Percentiles rank a stretch among this genome's conserved stretches.
Conservation (phyloP, 192 early-diverging fungal species). For the Podila minutissima region DNA sequence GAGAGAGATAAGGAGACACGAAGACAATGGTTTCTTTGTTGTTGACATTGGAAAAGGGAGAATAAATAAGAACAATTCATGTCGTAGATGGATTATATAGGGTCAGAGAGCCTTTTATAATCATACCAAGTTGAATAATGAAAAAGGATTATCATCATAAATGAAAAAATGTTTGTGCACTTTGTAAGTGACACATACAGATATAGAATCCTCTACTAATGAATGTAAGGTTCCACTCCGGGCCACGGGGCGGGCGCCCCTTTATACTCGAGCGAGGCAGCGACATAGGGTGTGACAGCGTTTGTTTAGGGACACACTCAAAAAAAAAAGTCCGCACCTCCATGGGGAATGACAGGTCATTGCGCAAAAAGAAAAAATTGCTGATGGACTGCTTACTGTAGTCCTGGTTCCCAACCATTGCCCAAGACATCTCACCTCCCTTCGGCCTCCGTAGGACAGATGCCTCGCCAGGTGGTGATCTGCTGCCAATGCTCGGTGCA, state of each 20-base stretch:
- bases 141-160: conserved; percentile 7
- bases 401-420: too few relatives aligned
- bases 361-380: too few relatives aligned
- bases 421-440: too few relatives aligned
- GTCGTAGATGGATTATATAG: conserved; percentile 1
- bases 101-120: conserved; percentile 4
- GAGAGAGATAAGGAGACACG: background rate
- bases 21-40: background rate
- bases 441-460: too few relatives aligned
- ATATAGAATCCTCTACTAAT: conserved; percentile 7
- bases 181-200: conserved; percentile 6
- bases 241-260: background rate
- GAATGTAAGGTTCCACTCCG: background rate
- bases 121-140: conserved; percentile 4
- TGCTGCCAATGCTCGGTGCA: too few relatives aligned
- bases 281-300: too few relatives aligned
- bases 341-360: too few relatives aligned
- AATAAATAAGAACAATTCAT: background rate
- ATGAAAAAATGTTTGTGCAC: conserved; percentile 7
- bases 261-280: background rate
- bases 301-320: too few relatives aligned
- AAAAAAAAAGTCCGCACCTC: too few relatives aligned
- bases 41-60: background rate
- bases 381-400: too few relatives aligned
- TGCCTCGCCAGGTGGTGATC: too few relatives aligned